Percentiles rank a stretch among this genome's conserved stretches.
Conservation (phyloP, 768 basidiomycete species). For the Wakefieldia striispora region DNA sequence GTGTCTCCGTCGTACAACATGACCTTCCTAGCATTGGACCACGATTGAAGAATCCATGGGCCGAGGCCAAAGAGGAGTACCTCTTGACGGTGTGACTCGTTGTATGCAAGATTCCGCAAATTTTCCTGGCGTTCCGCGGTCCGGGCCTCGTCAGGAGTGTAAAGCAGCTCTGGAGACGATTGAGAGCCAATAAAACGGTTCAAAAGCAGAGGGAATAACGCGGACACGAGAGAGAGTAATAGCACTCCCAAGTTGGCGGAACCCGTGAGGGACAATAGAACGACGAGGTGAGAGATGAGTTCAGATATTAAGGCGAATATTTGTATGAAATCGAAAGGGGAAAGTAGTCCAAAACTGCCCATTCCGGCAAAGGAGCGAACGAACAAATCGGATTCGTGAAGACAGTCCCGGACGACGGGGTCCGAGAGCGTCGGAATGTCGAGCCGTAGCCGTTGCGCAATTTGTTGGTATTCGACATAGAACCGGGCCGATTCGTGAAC, state of each 20-base stretch:
- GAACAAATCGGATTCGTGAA: slow-evolving; percentile 86
- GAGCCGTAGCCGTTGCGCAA: slow-evolving; percentile 72
- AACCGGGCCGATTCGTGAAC: slow-evolving; percentile 74
- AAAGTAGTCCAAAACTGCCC: slow-evolving; percentile 74
- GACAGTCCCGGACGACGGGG: slow-evolving; percentile 67
- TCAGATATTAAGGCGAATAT: slow-evolving; percentile 70
- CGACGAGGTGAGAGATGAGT: slow-evolving; percentile 65
- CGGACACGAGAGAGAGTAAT: slow-evolving; percentile 59
- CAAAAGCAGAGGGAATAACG: slow-evolving; percentile 57
- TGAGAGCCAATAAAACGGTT: slow-evolving; percentile 46
- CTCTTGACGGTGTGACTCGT: slow-evolving; percentile 75
- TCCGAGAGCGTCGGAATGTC: slow-evolving; percentile 79
- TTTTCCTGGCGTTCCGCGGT: slow-evolving; percentile 71
- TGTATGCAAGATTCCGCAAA: slow-evolving; percentile 72
- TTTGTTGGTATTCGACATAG: slow-evolving; percentile 73
- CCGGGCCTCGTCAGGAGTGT: slow-evolving; percentile 56
- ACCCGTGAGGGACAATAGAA: slow-evolving; percentile 63
- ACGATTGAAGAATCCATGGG: slow-evolving; percentile 80
- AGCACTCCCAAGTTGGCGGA: slow-evolving; percentile 55
- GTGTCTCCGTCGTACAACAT: slow-evolving; percentile 55
- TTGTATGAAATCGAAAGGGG: slow-evolving; percentile 76
- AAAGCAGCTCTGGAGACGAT: slow-evolving; percentile 42
- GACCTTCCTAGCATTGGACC: slow-evolving; percentile 63
- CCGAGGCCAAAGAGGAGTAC: slow-evolving; percentile 79
- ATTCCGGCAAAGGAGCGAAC: slow-evolving; percentile 75